Evolutionary conservation across 805 yeast species (phyloP), one percentile per base, ranked within the genome.

Genomic region (Ascoidea asiatica): DNA sequence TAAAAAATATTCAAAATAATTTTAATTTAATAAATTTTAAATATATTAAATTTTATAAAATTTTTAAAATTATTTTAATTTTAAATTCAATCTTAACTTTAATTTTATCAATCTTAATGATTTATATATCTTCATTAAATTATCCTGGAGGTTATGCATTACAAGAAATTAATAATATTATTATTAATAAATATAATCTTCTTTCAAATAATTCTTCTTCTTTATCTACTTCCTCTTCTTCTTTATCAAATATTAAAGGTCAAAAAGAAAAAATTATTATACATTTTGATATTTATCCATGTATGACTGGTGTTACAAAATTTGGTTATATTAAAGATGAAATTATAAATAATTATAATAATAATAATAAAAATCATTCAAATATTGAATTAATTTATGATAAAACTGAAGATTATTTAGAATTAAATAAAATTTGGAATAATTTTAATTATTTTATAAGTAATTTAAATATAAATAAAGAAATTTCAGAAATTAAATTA

Each of bases 121-220:
- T 80, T 0, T 70, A 69, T 41, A 67, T 77, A 4, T 86, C 95
- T 1, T 69, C 81, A 42, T 65, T 65, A 58, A 90, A 90, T 59
- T 90, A 90, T 56, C 95, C 96, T 2, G 97, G 97, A 11, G 97
- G 96, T 0, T 68, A 62, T 1, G 95, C 95, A 0, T 61, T 88
- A 33, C 48, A 56, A 15, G 54, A 55, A 19, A 68, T 83, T 46
- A 82, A 86, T 53, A 52, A 65, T 7, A 56, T 64, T 38, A 53
- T 73, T 21, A 43, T 62, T 6, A 48, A 48, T 36, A 33, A 43
- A 33, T 44, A 44, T 5, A 41, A 44, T 4, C 46, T 44, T 21
- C 42, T 51, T 33, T 19, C 45, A 37, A 43, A 48, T 4, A 54
- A 55, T 21, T 11, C 8, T 29, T 15, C 8, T 29, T 29, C 35